phyloP scores from a whole-genome alignment of 495 filamentous ascomycete species.

The Penicillium goetzii region DNA sequence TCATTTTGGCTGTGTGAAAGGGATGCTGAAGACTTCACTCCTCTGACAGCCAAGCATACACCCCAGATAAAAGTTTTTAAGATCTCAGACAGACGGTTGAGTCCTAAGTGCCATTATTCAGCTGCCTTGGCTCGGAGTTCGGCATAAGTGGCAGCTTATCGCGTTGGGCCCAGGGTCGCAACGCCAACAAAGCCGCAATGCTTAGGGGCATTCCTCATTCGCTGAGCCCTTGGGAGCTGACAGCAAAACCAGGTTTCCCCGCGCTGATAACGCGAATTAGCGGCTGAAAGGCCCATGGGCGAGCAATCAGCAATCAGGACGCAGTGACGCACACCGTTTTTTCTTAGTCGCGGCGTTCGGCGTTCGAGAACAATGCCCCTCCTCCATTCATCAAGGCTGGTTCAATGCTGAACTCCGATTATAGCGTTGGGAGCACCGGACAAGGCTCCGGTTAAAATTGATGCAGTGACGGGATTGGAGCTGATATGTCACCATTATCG shows the following conservation, averaged over 20 bases:
- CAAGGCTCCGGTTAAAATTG: neutral
- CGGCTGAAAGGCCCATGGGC: neutral
- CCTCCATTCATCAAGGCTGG: neutral
- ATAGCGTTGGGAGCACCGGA: neutral
- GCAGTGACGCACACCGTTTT: neutral
- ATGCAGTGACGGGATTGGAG: neutral
- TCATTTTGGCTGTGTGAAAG: slow-evolving; percentile 2
- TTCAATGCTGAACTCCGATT: neutral
- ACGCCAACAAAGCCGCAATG: slow-evolving; percentile 10
- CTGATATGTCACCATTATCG: neutral
- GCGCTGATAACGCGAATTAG: neutral
- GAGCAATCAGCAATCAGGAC: slow-evolving; percentile 4
- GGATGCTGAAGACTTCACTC: neutral
- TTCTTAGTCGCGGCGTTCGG: neutral
- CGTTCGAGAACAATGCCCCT: neutral
- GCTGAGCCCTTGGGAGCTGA: neutral
- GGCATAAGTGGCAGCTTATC: slow-evolving; percentile 1
- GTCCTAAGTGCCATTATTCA: neutral
- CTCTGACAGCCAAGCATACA: neutral
- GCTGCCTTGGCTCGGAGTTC: slow-evolving; percentile 9
- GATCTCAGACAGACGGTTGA: neutral
- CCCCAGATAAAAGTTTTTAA: neutral
- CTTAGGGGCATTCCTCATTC: neutral
- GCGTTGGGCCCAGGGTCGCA: neutral
- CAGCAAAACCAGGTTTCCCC: neutral